Evolutionary conservation across 2,329 filamentous ascomycete species (phyloP), one percentile per base, ranked within the genome.

Genomic region (Penicillium sp.): DNA sequence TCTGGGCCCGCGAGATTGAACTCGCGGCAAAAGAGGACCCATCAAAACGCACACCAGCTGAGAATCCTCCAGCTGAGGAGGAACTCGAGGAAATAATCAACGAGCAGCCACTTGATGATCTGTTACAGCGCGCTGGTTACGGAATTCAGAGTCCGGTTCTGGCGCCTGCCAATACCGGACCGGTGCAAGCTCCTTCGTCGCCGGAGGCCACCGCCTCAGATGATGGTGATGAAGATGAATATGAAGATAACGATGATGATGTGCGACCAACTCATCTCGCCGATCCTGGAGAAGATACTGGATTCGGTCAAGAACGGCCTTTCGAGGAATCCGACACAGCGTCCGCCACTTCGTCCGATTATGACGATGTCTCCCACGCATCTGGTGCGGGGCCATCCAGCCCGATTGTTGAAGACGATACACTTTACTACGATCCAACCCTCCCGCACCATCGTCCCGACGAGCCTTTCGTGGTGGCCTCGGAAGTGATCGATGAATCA

Each of bases 381-480:
- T 48, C 47, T 14, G 39, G 47, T 37, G 40, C n/a, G 9, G 46
- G 42, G 11, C 51, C 45, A 11, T 46, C 43, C 6, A 46, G 20
- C 6, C 32, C 4, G 5, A n/a, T 18, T 22, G 34, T 52, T 18
- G 26, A 51, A 42, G 47, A 60, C 0, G 32, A 45, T 39, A 20
- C 47, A 8, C 46, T 34, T 5, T 51, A 63, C 32, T 66, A 66
- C 49, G 77, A 80, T 57, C 76, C 78, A 26, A 79, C 77, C 8
- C 70, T 80, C 5, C 78, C 78, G 20, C 78, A 80, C 48, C 70
- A 76, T 61, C 74, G 78, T 43, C 78, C 77, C 5, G 70, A 78
- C 11, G 52, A 54, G 18, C 50, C 59, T 18, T 24, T 34, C 13
- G 42, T 56, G 18, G 40, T 58, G n/a, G 10, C 34, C 16, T 39